A percentile compares a stretch with the other conserved stretches of the same genome.
These are phyloP conservation scores for Jacaranda mimosifolia DNA, from an alignment of 257 asterid genomes.

Conservation along the genomic window DNA sequence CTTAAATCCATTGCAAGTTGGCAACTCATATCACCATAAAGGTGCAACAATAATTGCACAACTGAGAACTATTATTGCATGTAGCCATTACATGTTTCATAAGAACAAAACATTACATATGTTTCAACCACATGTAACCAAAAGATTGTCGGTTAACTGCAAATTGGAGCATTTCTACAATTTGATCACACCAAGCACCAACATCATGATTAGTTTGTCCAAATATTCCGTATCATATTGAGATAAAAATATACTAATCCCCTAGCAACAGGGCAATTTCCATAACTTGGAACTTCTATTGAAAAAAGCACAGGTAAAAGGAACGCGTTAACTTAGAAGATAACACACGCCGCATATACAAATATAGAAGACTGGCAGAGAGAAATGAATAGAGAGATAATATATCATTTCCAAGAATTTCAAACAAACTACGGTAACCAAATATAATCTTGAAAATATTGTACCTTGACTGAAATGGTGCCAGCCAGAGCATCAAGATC, in stretches of 20 bases:
- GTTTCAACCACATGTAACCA: background rate
- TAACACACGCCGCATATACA: background rate
- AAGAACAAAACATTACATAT: background rate
- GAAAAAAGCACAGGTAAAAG: background rate
- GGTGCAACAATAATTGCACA: background rate
- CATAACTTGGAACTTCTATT: background rate
- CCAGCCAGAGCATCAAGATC: constrained; percentile 99
- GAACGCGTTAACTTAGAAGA: background rate
- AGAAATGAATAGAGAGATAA: background rate
- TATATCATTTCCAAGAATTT: constrained; percentile 18
- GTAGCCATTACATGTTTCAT: constrained; percentile 3
- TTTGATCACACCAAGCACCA: background rate
- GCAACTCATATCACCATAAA: too few species aligned
- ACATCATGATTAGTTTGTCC: background rate
- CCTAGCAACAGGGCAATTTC: background rate
- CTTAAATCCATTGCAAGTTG: too few species aligned
- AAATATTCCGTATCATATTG: background rate
- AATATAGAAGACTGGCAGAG: background rate
- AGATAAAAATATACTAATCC: constrained; percentile 12
- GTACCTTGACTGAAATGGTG: constrained; percentile 89
- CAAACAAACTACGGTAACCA: background rate
- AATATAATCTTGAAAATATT: background rate
- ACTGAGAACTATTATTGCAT: background rate
- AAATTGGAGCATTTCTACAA: background rate
- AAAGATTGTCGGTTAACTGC: background rate